A percentile compares a stretch with the other conserved stretches of the same genome.
These are phyloP conservation scores for Nannochloris sp. DNA, from an alignment of 139 green algal species.

Conservation along the genomic window DNA sequence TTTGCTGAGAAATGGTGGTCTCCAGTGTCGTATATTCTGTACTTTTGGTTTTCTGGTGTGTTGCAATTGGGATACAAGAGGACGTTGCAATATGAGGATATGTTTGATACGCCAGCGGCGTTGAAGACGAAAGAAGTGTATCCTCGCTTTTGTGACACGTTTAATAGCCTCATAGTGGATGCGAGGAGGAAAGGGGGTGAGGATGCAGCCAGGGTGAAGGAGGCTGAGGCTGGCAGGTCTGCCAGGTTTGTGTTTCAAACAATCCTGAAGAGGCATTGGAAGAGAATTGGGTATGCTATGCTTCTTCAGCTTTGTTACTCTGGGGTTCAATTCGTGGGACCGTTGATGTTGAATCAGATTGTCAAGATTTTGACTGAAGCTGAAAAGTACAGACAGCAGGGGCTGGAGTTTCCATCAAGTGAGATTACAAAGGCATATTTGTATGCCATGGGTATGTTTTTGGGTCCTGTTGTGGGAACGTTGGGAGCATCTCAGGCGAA, in stretches of 20 bases:
- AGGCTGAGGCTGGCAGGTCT: constrained; percentile 10
- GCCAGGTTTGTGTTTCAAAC: constrained; percentile 11
- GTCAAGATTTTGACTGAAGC: constrained; percentile 19
- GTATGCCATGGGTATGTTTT: constrained; percentile 34
- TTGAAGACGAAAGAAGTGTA: constrained; percentile 14
- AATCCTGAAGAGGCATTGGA: constrained; percentile 13
- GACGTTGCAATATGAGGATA: constrained; percentile 24
- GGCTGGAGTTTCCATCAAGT: background rate
- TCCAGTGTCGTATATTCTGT: constrained; percentile 16
- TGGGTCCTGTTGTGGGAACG: constrained; percentile 34
- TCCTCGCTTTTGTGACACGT: constrained; percentile 7
- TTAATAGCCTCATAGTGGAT: background rate
- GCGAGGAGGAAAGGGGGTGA: background rate
- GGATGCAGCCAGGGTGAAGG: background rate
- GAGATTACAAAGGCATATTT: constrained; percentile 24
- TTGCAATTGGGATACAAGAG: constrained; percentile 11
- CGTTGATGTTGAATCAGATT: constrained; percentile 37
- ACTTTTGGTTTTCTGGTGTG: constrained; percentile 13
- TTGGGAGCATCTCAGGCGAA: constrained; percentile 23
- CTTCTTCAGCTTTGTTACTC: constrained; percentile 28
- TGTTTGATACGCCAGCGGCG: constrained; percentile 15
- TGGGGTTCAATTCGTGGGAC: constrained; percentile 31
- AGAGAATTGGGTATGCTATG: constrained; percentile 15
- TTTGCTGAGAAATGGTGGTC: constrained; percentile 4
- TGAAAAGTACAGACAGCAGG: background rate